These are phyloP conservation scores for Hypoxylon cercidicola DNA, from an alignment of 495 filamentous ascomycete genomes.

Conservation along the genomic window DNA sequence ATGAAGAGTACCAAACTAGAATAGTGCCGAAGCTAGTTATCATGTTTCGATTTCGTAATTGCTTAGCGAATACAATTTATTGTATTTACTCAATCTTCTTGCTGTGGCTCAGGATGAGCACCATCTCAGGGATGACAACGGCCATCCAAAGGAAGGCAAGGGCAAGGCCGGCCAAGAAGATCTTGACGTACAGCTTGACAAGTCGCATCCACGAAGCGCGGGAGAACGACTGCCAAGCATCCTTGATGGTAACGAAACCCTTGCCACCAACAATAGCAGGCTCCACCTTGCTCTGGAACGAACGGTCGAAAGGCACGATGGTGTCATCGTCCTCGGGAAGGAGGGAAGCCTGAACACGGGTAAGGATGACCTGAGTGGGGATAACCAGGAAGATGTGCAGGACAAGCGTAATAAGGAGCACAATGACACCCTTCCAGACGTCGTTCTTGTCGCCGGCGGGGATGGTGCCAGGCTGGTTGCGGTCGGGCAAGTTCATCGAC, in stretches of 20 bases:
- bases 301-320: constrained; percentile 63
- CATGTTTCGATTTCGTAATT: neutral
- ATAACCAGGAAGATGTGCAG: constrained; percentile 51
- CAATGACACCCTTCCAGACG: constrained; percentile 48
- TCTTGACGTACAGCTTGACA: constrained; percentile 74
- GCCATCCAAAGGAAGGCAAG: constrained; percentile 59
- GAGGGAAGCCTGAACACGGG: constrained; percentile 62
- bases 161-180: constrained; percentile 53
- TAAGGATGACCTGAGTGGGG: constrained; percentile 55
- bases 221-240: constrained; percentile 78
- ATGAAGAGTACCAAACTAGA: constrained; percentile 1
- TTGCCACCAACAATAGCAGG: constrained; percentile 73
- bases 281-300: constrained; percentile 59
- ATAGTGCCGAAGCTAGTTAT: constrained; percentile 2
- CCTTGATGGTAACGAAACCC: constrained; percentile 72
- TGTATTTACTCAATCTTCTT: constrained; percentile 41
- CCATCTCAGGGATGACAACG: constrained; percentile 51
- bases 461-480: constrained; percentile 28
- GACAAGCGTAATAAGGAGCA: constrained; percentile 40
- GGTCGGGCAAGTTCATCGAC: constrained; percentile 41
- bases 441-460: constrained; percentile 36
- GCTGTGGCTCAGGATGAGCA: constrained; percentile 43
- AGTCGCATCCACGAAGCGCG: constrained; percentile 71
- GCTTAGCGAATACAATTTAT: constrained; percentile 3
- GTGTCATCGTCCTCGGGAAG: constrained; percentile 60